Base-by-base conservation (phyloP, 2,329 filamentous ascomycete genomes). In the Alternaria arbusti region DNA sequence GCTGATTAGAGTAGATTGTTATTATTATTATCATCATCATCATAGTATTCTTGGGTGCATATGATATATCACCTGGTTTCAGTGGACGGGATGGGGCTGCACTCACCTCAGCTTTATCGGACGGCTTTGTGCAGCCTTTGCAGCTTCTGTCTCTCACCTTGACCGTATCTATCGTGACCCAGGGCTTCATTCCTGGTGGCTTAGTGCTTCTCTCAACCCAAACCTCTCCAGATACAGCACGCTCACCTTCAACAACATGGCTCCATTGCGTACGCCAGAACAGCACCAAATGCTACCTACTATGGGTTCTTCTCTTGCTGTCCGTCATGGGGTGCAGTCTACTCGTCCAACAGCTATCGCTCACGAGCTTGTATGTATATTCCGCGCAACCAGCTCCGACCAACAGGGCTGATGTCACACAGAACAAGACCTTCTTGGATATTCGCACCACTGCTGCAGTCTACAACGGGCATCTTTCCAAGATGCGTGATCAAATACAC, bases 321-420 rank as follows among this genome's bases (percentile, higher is more conserved):
- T 40, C n/a, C n/a, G 36, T 3, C 36, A 40, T 17, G 36, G 36
- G 15, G 36, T 40, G n/a, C 36, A 40, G 36, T 40, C 36, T 5
- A 40, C 36, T 40, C 36, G 36, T 40, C 36, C 36, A 6, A 40
- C 36, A 40, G 36, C 36, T 9, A 40, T 17, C 36, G n/a, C n/a
- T 40, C 36, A 40, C 5, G 36, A 40, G 0, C 36, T 40, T 0
- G 36, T 40, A 40, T 6, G 4, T 11, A 40, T 40, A 40, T 6
- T 0, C 11, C 11, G 1, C 36, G 1, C 4, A 8, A 40, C 0
- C n/a, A 40, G 36, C 1, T 1, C 5, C 5, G 0, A 40, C 17
- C n/a, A 11, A 40, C 4, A 36, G 30, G 15, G 30, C 30, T 36
- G 0, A 36, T 36, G 30, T 0, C 3, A 1, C 3, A 3, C 13